These are phyloP conservation scores for Ophiosphaerella korrae DNA, from an alignment of 2,329 filamentous ascomycete genomes.

Conservation along the genomic window DNA sequence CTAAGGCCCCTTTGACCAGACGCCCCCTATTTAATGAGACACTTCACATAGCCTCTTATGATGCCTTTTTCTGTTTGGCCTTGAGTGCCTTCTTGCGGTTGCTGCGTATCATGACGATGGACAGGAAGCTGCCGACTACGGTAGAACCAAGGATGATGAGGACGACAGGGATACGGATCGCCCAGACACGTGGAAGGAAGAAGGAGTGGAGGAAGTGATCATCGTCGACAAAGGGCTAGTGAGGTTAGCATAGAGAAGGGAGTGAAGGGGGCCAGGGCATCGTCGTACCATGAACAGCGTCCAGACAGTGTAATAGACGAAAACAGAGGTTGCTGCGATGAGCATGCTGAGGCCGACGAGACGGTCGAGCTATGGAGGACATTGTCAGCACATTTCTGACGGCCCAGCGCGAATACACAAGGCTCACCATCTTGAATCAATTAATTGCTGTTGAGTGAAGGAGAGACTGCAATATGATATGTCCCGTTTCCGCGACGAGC, in stretches of 20 bases:
- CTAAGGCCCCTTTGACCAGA: too few relatives aligned
- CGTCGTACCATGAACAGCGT: constrained; percentile 86
- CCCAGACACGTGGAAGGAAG: constrained; percentile 98
- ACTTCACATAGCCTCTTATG: constrained; percentile 22
- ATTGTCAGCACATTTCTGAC: constrained; percentile 6
- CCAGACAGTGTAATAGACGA: constrained; percentile 96
- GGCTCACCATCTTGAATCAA: constrained; percentile 35
- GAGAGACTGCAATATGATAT: constrained; percentile 19
- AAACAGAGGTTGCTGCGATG: constrained; percentile 72
- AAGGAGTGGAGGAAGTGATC: constrained; percentile 91
- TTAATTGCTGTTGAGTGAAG: constrained; percentile 11
- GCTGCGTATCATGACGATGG: constrained; percentile 98
- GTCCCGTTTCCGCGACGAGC: constrained; percentile 5
- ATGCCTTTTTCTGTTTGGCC: constrained; percentile 87
- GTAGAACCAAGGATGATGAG: constrained; percentile 89
- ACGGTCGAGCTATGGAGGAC: constrained; percentile 78
- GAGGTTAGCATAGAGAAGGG: constrained; percentile 1
- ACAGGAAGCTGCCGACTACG: constrained; percentile 93
- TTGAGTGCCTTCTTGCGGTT: constrained; percentile 97
- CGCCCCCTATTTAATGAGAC: neutral
- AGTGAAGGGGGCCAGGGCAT: neutral
- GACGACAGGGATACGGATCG: constrained; percentile 97
- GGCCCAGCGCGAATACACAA: neutral
- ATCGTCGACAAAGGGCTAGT: constrained; percentile 92
- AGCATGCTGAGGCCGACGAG: constrained; percentile 78